phyloP scores from a whole-genome alignment of 2,329 filamentous ascomycete genomes.

The Fusarium sp. region DNA sequence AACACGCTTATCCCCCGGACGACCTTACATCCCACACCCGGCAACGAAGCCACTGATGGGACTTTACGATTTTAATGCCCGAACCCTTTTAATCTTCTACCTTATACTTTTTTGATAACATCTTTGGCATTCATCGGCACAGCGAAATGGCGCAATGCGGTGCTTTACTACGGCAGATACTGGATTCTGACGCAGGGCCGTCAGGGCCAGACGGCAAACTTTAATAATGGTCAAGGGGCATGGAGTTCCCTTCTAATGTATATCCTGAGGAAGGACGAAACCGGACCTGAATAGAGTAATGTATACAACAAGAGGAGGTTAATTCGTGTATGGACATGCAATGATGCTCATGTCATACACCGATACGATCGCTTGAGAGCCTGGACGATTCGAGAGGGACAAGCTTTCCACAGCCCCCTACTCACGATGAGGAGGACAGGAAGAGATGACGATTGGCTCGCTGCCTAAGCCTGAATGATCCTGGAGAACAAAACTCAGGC shows the following conservation, averaged over 20 bases:
- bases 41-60: conserved; percentile 25
- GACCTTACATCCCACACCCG: conserved; percentile 26
- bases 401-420: conserved; percentile 26
- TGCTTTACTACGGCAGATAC: conserved; percentile 47
- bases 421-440: conserved; percentile 42
- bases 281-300: conserved; percentile 55
- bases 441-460: conserved; percentile 28
- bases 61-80: conserved; percentile 50
- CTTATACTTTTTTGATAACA: conserved; percentile 47
- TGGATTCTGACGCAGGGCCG: conserved; percentile 48
- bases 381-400: conserved; percentile 34
- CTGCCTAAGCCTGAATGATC: conserved; percentile 31
- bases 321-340: conserved; percentile 52
- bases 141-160: conserved; percentile 56
- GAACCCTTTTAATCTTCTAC: conserved; percentile 51
- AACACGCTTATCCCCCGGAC: conserved; percentile 13
- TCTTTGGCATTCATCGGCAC: conserved; percentile 58
- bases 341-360: conserved; percentile 48
- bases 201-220: conserved; percentile 45
- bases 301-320: conserved; percentile 54
- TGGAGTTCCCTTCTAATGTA: conserved; percentile 46
- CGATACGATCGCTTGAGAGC: conserved; percentile 52
- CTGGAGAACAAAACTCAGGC: conserved; percentile 39
- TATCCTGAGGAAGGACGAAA: conserved; percentile 45
- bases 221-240: conserved; percentile 46